Evolutionary conservation across 2,329 filamentous ascomycete genomes (phyloP), one percentile per base, ranked within the genome.

Genomic region (Hirsutella minnesotensis): DNA sequence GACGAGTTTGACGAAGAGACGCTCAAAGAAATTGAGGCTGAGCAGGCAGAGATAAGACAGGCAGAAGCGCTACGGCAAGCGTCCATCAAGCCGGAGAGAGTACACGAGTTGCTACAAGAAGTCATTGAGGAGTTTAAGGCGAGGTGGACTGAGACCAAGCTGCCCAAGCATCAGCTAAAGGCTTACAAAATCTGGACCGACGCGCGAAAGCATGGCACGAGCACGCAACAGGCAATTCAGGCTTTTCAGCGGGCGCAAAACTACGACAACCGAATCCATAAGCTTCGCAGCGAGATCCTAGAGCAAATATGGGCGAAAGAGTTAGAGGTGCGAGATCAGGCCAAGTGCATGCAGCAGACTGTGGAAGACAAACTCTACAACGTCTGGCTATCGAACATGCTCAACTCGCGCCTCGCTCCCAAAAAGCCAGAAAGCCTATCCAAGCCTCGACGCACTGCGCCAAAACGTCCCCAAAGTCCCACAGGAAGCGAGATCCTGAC

Each of bases 101-200:
- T 83, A 19, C 59, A 70, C 3, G 49, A 56, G 0, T 59, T 75
- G 12, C 67, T 90, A 29, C 63, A 78, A 22, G 58, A 72, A 16
- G 69, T 65, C 21, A 69, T 85, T 10, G 53, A 63, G 7, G 58
- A 66, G 1, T 68, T 77, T 45, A 66, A 69, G 39, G 54, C 62
- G 3, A 56, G 60, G 4, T 90, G 84, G 83, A 59, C 61, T n/a
- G 56, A 66, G n/a, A 65, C 62, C 1, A 79, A 78, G 48, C 65
- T 76, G 7, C 73, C 77, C 0, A 73, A 66, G 41, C 63, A 75
- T 13, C 63, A 77, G 44, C 57, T 56, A 5, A 78, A 70, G 44
- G 83, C 82, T 0, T 72, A 75, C 53, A 59, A 55, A 3, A 50
- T 83, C 2, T 94, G 86, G 86, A 62, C 56, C 3, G 50, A 68